These are phyloP conservation scores for Pythium scleroteichum DNA, from an alignment of 352 stramenopile species.

Conservation along the genomic window DNA sequence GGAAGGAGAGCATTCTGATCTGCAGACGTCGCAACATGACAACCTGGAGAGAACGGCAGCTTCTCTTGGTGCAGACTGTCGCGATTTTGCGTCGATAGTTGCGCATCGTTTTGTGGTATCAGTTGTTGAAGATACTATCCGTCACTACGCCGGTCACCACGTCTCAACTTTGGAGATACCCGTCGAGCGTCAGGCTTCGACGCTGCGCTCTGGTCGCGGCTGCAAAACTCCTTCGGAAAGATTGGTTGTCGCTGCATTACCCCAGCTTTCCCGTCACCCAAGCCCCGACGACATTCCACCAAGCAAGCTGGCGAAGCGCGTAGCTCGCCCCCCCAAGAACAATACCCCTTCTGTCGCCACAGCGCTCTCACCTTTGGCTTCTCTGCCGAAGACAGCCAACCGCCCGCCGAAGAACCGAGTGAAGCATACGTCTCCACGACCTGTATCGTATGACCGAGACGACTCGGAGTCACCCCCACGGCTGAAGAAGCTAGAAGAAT, in stretches of 20 bases:
- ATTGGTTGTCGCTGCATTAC: too few species aligned
- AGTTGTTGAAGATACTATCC: not conserved
- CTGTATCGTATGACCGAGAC: slow-evolving; percentile 1
- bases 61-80: not conserved
- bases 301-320: too few species aligned
- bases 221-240: too few species aligned
- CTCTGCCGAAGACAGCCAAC: slow-evolving; percentile 7
- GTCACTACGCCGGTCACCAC: not conserved
- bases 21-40: too few species aligned
- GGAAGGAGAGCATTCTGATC: too few species aligned
- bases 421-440: not conserved
- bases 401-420: not conserved
- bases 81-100: not conserved
- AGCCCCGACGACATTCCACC: too few species aligned
- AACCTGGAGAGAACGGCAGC: not conserved
- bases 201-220: too few species aligned
- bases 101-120: not conserved
- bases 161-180: not conserved
- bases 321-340: too few species aligned
- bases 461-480: slow-evolving; percentile 8
- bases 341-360: too few species aligned
- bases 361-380: not conserved
- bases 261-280: too few species aligned
- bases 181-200: too few species aligned
- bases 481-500: slow-evolving; percentile 24